These are phyloP conservation scores for Trypanosoma platydactyli DNA, from an alignment of 208 protist species.

Conservation along the genomic window DNA sequence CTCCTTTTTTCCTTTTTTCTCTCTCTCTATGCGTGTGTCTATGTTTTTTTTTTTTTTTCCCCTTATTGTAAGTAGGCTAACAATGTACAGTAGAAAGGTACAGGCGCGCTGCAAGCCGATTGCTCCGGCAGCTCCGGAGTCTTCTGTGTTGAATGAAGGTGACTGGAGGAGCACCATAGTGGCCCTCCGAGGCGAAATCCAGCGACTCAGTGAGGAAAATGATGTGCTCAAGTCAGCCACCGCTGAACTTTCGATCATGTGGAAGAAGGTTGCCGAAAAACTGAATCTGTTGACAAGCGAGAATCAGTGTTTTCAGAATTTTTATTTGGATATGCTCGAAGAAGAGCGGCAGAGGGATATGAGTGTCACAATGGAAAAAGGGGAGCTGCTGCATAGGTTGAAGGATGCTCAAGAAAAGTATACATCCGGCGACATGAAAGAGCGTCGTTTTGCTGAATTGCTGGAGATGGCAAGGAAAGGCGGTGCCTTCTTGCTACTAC, in stretches of 20 bases:
- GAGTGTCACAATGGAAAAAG: constrained; percentile 7
- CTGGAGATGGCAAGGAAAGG: constrained; percentile 13
- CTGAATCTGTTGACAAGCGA: constrained; percentile 21
- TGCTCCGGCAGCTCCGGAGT: not conserved
- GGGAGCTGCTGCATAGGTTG: constrained; percentile 18
- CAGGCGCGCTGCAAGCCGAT: not conserved
- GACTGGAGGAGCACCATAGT: constrained; percentile 20
- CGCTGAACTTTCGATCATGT: constrained; percentile 6
- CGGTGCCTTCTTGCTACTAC: constrained; percentile 6
- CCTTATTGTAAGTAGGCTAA: not conserved
- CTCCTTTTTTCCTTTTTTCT: not conserved
- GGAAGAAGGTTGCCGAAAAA: constrained; percentile 12
- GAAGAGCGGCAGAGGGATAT: constrained; percentile 16
- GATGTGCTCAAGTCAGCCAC: constrained; percentile 11
- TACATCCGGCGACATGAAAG: constrained; percentile 9
- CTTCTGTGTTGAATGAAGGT: constrained; percentile 3
- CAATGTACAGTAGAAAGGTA: constrained; percentile 20
- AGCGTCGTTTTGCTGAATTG: constrained; percentile 19
- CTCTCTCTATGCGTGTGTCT: not conserved
- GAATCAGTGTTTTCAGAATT: constrained; percentile 8
- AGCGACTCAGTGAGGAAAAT: constrained; percentile 20
- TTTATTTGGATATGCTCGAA: constrained; percentile 8
- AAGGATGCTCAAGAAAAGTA: constrained; percentile 14
- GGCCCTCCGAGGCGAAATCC: constrained; percentile 19
- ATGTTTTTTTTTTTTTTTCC: not conserved